A percentile compares a stretch with the other conserved stretches of the same genome.
Evolutionary conservation across 441 rosid species (phyloP).

Genomic region (Flueggea neowawraea): DNA sequence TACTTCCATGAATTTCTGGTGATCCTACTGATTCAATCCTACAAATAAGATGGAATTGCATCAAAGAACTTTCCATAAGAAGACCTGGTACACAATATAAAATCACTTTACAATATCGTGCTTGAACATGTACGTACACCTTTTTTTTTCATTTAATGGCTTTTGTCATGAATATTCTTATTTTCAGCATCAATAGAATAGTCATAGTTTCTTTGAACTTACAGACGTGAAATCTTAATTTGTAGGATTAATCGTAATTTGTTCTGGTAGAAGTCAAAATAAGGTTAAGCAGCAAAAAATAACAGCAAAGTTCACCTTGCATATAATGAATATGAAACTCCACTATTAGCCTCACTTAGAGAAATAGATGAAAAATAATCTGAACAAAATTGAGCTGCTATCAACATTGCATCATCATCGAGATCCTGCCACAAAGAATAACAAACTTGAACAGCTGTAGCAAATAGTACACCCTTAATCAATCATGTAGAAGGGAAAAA

Average conservation of each 20-base stretch:
- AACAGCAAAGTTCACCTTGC: constrained; percentile 52
- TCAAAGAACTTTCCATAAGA: too few relatives aligned
- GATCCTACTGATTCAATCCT: constrained; percentile 89
- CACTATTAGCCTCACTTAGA: constrained; percentile 46
- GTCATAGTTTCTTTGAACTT: too few relatives aligned
- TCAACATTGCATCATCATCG: constrained; percentile 80
- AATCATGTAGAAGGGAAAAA: neutral
- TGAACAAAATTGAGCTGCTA: constrained; percentile 83
- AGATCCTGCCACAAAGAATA: constrained; percentile 54
- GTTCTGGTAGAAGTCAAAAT: neutral
- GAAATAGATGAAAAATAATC: constrained; percentile 88
- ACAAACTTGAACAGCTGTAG: constrained; percentile 12
- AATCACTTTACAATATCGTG: neutral
- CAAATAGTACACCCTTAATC: neutral
- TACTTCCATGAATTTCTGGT: constrained; percentile 61
- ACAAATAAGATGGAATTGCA: constrained; percentile 13
- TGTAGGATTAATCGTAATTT: too few relatives aligned
- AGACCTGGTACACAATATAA: neutral
- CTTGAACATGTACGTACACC: neutral
- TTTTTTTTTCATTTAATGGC: too few relatives aligned
- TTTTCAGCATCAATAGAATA: too few relatives aligned
- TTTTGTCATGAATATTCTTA: too few relatives aligned
- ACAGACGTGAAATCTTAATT: too few relatives aligned
- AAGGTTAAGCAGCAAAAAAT: constrained; percentile 3
- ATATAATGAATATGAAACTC: constrained; percentile 73